Evolutionary conservation across 2,329 filamentous ascomycete species (phyloP).

Genomic region (Myriosclerotinia duriaeana): DNA sequence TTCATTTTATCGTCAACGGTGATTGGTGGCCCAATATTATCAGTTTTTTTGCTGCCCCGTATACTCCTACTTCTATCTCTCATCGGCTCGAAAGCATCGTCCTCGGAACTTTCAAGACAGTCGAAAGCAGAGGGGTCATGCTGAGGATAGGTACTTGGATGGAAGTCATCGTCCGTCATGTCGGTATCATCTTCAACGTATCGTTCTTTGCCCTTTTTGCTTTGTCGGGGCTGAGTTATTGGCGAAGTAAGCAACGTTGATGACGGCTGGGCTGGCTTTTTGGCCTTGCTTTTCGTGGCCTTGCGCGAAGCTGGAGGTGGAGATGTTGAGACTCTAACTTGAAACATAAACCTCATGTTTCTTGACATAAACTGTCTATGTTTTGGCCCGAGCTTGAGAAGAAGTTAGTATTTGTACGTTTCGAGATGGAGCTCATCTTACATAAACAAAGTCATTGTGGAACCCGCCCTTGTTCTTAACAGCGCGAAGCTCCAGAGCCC

Average conservation of each 20-base stretch:
- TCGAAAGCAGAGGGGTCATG: constrained; percentile 52
- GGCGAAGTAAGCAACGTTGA: constrained; percentile 62
- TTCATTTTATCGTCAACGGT: constrained; percentile 55
- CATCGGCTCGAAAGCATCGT: constrained; percentile 39
- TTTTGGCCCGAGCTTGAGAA: constrained; percentile 37
- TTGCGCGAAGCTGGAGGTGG: constrained; percentile 41
- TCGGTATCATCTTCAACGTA: constrained; percentile 20
- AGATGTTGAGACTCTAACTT: constrained; percentile 35
- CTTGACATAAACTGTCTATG: constrained; percentile 35
- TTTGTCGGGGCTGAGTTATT: constrained; percentile 22
- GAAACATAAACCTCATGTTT: constrained; percentile 36
- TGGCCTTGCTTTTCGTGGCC: constrained; percentile 28
- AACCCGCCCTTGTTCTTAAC: constrained; percentile 63
- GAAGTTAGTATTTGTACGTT: constrained; percentile 36
- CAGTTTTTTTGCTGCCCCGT: constrained; percentile 15
- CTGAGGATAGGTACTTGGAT: constrained; percentile 36
- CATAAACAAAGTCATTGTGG: constrained; percentile 70
- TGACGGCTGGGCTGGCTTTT: constrained; percentile 41
- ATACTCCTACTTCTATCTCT: constrained; percentile 40
- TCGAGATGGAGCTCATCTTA: constrained; percentile 43
- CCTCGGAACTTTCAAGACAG: constrained; percentile 39
- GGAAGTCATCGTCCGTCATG: constrained; percentile 14
- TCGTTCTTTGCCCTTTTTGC: constrained; percentile 40
- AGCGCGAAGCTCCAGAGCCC: constrained; percentile 71
- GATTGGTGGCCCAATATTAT: constrained; percentile 57